Evolutionary conservation across 495 filamentous ascomycete genomes (phyloP).

Genomic region (Podospora pseudopauciseta): DNA sequence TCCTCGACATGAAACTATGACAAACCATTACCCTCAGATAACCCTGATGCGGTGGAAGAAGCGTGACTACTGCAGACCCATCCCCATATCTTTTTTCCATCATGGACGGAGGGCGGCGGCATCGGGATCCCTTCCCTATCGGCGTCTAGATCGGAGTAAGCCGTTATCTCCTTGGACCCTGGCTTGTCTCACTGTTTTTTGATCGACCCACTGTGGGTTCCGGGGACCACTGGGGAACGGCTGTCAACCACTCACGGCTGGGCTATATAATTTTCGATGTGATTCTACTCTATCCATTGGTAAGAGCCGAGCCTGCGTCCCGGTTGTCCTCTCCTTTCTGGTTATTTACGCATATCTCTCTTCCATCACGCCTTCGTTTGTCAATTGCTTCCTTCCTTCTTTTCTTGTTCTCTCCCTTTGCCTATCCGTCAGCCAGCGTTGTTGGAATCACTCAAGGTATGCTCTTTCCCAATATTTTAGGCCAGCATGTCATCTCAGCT

Average conservation of each 20-base stretch:
- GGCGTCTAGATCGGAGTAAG: not conserved
- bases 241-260: conserved; percentile 14
- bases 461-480: conserved; percentile 50
- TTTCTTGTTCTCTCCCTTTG: conserved; percentile 1
- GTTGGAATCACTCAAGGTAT: conserved; percentile 48
- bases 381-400: conserved; percentile 14
- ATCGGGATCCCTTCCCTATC: not conserved
- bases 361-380: conserved; percentile 14
- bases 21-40: not conserved
- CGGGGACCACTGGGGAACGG: not conserved
- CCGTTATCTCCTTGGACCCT: conserved; percentile 1
- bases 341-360: conserved; percentile 18
- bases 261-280: conserved; percentile 18
- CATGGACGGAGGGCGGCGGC: not conserved
- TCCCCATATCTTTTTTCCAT: not conserved
- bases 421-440: conserved; percentile 12
- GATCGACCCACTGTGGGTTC: conserved; percentile 15
- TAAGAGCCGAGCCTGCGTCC: conserved; percentile 17
- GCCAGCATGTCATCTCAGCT: not conserved
- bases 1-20: not conserved
- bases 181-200: conserved; percentile 6
- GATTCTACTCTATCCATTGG: conserved; percentile 16
- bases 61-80: not conserved
- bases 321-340: conserved; percentile 2
- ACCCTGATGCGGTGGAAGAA: not conserved